Conservation (phyloP, 2,329 filamentous ascomycete species). For the Xylaria digitata region DNA sequence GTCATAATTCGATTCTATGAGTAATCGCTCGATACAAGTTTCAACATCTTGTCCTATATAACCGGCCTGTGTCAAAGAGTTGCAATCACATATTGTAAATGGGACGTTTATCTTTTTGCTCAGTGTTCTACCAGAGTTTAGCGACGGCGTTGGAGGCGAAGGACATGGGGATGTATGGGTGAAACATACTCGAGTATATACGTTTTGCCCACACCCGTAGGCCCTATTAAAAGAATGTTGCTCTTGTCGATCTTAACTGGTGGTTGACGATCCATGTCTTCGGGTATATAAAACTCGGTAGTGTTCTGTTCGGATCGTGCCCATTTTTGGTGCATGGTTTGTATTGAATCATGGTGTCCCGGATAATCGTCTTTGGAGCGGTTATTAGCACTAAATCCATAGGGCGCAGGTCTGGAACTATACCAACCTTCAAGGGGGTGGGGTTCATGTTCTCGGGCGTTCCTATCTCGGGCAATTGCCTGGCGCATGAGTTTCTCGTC, state of each 20-base stretch:
- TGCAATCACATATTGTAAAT: conserved; percentile 95
- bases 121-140: conserved; percentile 72
- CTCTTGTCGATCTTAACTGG: conserved; percentile 90
- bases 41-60: conserved; percentile 99
- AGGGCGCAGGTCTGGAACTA: conserved; percentile 23
- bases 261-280: conserved; percentile 57
- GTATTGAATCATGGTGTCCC: conserved; percentile 62
- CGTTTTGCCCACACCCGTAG: conserved; percentile 95
- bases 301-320: conserved; percentile 52
- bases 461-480: conserved; percentile 75
- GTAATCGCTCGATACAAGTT: conserved; percentile 87
- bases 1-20: conserved; percentile 92
- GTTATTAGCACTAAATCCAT: conserved; percentile 52
- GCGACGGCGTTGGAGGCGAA: conserved; percentile 6
- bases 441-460: conserved; percentile 65
- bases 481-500: conserved; percentile 77
- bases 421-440: conserved; percentile 83
- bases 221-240: conserved; percentile 89
- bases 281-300: conserved; percentile 61
- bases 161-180: conserved; percentile 4
- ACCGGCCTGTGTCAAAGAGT: conserved; percentile 93
- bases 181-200: conserved; percentile 78
- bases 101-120: conserved; percentile 94
- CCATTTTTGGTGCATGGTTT: conserved; percentile 55
- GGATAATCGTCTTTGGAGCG: conserved; percentile 64